Conservation (phyloP, 2,329 filamentous ascomycete genomes). For the Aspergillus carbonarius region DNA sequence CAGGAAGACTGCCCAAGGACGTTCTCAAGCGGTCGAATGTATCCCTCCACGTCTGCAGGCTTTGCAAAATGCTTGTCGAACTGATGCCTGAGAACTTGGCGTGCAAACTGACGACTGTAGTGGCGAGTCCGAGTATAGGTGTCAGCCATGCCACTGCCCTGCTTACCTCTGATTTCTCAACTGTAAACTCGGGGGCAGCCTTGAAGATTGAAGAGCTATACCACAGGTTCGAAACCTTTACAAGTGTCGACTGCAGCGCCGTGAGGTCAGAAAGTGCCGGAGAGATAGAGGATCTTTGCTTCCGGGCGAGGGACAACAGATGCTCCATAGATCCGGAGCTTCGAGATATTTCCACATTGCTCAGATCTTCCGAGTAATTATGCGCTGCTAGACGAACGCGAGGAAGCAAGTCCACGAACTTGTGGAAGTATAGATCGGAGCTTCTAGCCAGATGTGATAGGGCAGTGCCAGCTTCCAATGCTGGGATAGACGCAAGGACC, state of each 20-base stretch:
- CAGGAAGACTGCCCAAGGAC: conserved; percentile 45
- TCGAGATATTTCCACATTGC: conserved; percentile 72
- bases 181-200: conserved; percentile 12
- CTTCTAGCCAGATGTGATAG: conserved; percentile 34
- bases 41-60: conserved; percentile 53
- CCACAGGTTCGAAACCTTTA: conserved; percentile 37
- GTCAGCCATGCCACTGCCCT: conserved; percentile 60
- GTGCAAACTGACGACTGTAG: conserved; percentile 65
- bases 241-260: conserved; percentile 30
- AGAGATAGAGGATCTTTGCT: conserved; percentile 39
- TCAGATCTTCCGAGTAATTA: conserved; percentile 83
- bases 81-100: conserved; percentile 60
- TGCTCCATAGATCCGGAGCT: conserved; percentile 87
- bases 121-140: conserved; percentile 64
- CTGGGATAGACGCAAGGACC: conserved; percentile 62
- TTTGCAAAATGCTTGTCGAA: conserved; percentile 46
- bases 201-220: conserved; percentile 26
- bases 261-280: conserved; percentile 32
- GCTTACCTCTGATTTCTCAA: conserved; percentile 25
- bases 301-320: conserved; percentile 58
- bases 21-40: conserved; percentile 48
- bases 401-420: conserved; percentile 71
- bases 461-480: conserved; percentile 29
- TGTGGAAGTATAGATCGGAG: conserved; percentile 74
- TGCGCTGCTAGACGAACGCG: conserved; percentile 65